Percentiles rank a stretch among this genome's conserved stretches.
Conservation (phyloP, 2,329 filamentous ascomycete genomes). For the Emergomyces pasteurianus region DNA sequence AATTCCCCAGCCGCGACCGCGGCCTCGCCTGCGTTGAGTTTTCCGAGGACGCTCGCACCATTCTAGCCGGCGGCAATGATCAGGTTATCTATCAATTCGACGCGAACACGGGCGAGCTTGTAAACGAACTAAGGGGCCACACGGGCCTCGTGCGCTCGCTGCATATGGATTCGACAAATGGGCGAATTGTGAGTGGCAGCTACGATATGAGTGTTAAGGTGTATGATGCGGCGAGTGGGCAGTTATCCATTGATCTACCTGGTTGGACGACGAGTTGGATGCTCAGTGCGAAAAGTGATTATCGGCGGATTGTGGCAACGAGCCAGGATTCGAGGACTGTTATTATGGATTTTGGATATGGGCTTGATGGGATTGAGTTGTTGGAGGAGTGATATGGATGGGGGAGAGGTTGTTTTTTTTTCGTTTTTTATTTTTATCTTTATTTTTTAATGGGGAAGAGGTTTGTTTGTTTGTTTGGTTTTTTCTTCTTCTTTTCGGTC, state of each 20-base stretch:
- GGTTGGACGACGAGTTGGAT: constrained; percentile 97
- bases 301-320: constrained; percentile 84
- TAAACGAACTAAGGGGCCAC: constrained; percentile 72
- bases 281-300: constrained; percentile 88
- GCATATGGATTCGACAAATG: constrained; percentile 78
- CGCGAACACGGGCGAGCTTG: constrained; percentile 73
- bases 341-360: constrained; percentile 79
- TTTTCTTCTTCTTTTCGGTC: neutral
- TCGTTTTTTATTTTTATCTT: neutral
- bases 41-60: constrained; percentile 83
- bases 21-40: constrained; percentile 94
- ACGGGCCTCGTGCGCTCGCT: constrained; percentile 75
- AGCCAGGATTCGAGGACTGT: constrained; percentile 88
- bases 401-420: neutral
- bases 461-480: neutral
- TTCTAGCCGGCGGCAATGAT: constrained; percentile 91
- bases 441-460: neutral
- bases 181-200: constrained; percentile 76
- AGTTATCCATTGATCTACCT: constrained; percentile 72
- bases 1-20: constrained; percentile 82
- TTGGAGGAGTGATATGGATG: constrained; percentile 31
- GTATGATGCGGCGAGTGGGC: constrained; percentile 72
- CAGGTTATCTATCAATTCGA: constrained; percentile 94
- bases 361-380: constrained; percentile 37
- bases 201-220: constrained; percentile 96